Base-by-base conservation (phyloP, 1,284 basidiomycete species). In the Takashimella koratensis region DNA sequence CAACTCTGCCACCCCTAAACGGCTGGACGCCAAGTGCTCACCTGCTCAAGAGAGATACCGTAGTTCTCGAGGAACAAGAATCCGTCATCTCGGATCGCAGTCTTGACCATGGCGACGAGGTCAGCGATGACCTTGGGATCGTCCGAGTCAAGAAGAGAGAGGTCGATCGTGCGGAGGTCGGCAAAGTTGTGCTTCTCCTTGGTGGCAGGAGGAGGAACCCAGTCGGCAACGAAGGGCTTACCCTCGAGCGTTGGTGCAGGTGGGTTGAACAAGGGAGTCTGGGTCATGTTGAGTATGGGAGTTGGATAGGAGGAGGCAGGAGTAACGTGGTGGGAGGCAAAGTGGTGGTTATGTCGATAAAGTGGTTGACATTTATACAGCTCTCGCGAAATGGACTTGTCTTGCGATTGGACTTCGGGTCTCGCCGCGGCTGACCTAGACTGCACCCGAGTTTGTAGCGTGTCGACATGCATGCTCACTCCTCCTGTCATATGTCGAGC, bases 51-150 rank as follows among this genome's bases (percentile, higher is more conserved):
- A 5, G 55, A 47, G 25, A 70, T 49, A 40, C 68, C 68, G 42
- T 70, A 70, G 54, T 70, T 65, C 42, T 68, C 66, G n/a, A 70
- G 46, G 47, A 70, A 68, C 25, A 70, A 50, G 62, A 70, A 70
- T 11, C 68, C 68, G 47, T 70, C 66, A 3, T 67, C 63, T 20
- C 66, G 43, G 50, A 70, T 70, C 6, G 65, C 60, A 19, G 23
- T 21, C 54, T 66, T 66, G 45, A 65, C 52, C 42, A 57, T 42
- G n/a, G 63, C 48, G 11, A 66, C 62, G 20, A 70, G 59, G 26
- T 53, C 52, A 5, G 50, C 46, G 26, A 58, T 54, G 21, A 65
- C 65, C 5, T 39, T 51, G 12, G 68, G 68, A 42, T 70, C 64
- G n/a, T 58, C 58, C 23, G 63, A 66, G 52, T 68, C 62, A 41